A percentile compares a stretch with the other conserved stretches of the same genome.
Conservation (phyloP, 1,284 basidiomycete species). For the Xerocomus cyaneibrunnescens region DNA sequence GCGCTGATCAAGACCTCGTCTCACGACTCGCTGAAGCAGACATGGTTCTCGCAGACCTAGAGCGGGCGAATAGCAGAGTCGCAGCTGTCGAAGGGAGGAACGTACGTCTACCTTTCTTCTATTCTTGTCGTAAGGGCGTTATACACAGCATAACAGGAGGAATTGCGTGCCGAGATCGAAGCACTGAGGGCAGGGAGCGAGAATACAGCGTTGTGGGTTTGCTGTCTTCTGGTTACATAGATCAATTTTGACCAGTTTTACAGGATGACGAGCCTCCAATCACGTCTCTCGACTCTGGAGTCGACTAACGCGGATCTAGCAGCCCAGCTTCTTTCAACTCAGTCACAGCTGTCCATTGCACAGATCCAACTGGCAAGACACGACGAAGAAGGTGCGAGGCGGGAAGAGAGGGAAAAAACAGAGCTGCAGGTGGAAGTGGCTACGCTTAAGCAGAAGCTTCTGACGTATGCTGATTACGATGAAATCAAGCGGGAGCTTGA, state of each 20-base stretch:
- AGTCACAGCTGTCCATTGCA: slow-evolving; percentile 24
- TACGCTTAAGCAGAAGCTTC: slow-evolving; percentile 64
- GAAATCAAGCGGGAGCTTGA: slow-evolving; percentile 95
- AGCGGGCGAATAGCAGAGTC: slow-evolving; percentile 89
- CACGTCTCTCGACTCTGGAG: slow-evolving; percentile 66
- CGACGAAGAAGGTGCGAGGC: slow-evolving; percentile 20
- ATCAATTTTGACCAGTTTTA: slow-evolving; percentile 16
- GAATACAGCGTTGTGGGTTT: slow-evolving; percentile 64
- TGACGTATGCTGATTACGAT: slow-evolving; percentile 83
- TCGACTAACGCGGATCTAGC: slow-evolving; percentile 23
- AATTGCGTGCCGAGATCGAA: slow-evolving; percentile 92
- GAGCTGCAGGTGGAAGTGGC: slow-evolving; percentile 62
- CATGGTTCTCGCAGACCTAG: slow-evolving; percentile 89
- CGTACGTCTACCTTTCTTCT: slow-evolving; percentile 43
- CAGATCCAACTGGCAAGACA: slow-evolving; percentile 23
- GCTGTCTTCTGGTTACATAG: not conserved
- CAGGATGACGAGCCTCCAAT: slow-evolving; percentile 72
- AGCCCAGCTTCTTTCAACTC: slow-evolving; percentile 16
- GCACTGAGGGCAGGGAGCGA: slow-evolving; percentile 79
- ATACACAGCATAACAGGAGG: slow-evolving; percentile 55
- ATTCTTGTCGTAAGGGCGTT: not conserved
- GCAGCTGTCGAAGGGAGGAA: slow-evolving; percentile 92
- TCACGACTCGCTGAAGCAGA: slow-evolving; percentile 89
- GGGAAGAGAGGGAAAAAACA: slow-evolving; percentile 17
- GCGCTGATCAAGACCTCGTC: slow-evolving; percentile 89